A percentile compares a stretch with the other conserved stretches of the same genome.
Conservation (phyloP, 208 protist species). For the Blechomonas ayalai region DNA sequence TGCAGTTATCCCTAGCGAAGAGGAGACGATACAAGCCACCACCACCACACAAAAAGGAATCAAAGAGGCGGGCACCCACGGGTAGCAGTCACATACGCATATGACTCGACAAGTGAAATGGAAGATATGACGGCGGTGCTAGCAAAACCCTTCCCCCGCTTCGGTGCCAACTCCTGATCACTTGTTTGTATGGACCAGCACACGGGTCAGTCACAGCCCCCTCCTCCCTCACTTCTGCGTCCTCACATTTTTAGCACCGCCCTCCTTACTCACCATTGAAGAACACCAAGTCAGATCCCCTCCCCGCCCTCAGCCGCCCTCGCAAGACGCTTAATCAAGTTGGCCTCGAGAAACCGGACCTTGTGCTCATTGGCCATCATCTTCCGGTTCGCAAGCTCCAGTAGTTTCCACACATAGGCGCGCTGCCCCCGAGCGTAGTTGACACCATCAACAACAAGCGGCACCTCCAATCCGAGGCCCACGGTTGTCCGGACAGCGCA, state of each 20-base stretch:
- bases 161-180: no score
- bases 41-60: not conserved
- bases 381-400: conserved; percentile 70
- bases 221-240: not conserved
- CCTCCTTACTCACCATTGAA: conserved; percentile 2
- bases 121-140: no score
- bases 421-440: conserved; percentile 56
- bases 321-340: no score
- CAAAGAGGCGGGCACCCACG: not conserved
- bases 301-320: no score
- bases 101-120: no score
- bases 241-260: not conserved
- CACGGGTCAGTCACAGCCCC: no score
- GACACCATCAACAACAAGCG: conserved; percentile 54
- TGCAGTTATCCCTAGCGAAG: no score
- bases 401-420: conserved; percentile 56
- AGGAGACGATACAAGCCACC: not conserved
- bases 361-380: conserved; percentile 65
- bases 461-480: conserved; percentile 69
- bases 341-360: conserved; percentile 29
- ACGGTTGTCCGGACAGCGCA: conserved; percentile 65
- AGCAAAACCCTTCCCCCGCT: no score
- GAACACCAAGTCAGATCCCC: no score
- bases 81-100: not conserved
- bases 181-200: no score